These are phyloP conservation scores for Trifolium fragiferum DNA, from an alignment of 306 rosid genomes.

Conservation along the genomic window DNA sequence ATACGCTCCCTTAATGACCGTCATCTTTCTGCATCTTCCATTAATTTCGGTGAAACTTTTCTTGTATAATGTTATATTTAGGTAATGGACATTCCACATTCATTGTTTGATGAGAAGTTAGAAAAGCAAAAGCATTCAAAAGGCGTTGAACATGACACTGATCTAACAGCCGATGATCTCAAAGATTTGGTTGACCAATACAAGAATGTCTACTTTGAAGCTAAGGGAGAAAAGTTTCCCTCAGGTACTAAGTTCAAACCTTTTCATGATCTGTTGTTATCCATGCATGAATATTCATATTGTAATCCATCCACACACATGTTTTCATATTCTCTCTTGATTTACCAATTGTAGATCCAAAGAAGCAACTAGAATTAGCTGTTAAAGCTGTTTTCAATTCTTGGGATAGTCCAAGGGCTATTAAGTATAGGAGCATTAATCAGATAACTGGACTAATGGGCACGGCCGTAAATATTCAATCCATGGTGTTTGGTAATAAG, in stretches of 20 bases:
- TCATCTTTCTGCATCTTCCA: too few species aligned
- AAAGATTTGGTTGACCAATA: constrained; percentile 84
- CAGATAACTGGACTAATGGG: constrained; percentile 90
- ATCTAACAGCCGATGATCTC: constrained; percentile 76
- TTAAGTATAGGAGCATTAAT: constrained; percentile 82
- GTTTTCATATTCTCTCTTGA: not conserved
- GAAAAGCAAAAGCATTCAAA: constrained; percentile 64
- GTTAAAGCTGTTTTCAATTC: constrained; percentile 93
- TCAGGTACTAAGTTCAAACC: constrained; percentile 64
- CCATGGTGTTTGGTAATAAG: constrained; percentile 97
- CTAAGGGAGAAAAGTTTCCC: constrained; percentile 76
- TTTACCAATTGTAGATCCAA: constrained; percentile 73
- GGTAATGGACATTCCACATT: constrained; percentile 90
- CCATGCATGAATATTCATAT: not conserved
- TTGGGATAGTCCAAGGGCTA: constrained; percentile 98
- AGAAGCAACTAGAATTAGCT: constrained; percentile 78
- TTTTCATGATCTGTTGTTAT: constrained; percentile 38
- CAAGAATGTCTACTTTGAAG: constrained; percentile 76
- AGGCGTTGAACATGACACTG: constrained; percentile 70
- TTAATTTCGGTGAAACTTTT: constrained; percentile 30
- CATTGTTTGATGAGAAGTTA: constrained; percentile 81
- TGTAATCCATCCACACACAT: not conserved
- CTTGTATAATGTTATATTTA: constrained; percentile 47
- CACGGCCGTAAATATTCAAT: constrained; percentile 93
- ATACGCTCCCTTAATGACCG: too few species aligned